A percentile compares a stretch with the other conserved stretches of the same genome.
Evolutionary conservation across 1,284 basidiomycete species (phyloP).

Genomic region (Melampsora larici-populina): DNA sequence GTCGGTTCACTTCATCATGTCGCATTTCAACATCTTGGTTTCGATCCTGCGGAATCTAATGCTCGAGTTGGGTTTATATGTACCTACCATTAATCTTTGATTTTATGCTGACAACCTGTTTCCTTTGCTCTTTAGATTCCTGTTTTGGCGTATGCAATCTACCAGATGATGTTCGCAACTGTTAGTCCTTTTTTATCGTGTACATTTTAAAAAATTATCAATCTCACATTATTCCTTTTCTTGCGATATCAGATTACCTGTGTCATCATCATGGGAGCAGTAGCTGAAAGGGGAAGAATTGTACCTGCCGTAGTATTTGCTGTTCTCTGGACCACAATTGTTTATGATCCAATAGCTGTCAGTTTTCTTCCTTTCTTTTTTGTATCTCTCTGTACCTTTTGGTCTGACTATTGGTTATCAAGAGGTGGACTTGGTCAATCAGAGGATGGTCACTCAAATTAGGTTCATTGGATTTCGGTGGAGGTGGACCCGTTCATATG

Average conservation of each 20-base stretch:
- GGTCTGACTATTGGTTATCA: neutral
- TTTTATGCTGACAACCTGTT: neutral
- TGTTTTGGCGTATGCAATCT: neutral
- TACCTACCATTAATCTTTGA: neutral
- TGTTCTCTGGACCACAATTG: conserved; percentile 86
- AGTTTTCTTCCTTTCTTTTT: conserved; percentile 11
- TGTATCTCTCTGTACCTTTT: neutral
- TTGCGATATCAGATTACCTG: conserved; percentile 57
- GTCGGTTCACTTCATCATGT: neutral
- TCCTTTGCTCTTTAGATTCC: neutral
- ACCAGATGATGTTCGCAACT: neutral
- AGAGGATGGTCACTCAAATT: conserved; percentile 5
- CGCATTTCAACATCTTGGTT: neutral
- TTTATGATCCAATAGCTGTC: conserved; percentile 77
- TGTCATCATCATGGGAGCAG: conserved; percentile 79
- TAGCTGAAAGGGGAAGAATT: conserved; percentile 85
- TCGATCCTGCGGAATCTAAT: conserved; percentile 5
- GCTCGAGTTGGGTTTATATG: neutral
- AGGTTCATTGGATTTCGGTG: neutral
- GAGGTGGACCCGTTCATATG: neutral
- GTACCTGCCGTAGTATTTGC: conserved; percentile 83
- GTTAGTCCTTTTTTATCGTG: neutral
- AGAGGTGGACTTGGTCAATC: neutral
- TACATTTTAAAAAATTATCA: too few relatives aligned
- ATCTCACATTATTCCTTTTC: too few relatives aligned